Evolutionary conservation across 2,329 filamentous ascomycete genomes (phyloP).

Genomic region (Cercospora zeae-maydis): DNA sequence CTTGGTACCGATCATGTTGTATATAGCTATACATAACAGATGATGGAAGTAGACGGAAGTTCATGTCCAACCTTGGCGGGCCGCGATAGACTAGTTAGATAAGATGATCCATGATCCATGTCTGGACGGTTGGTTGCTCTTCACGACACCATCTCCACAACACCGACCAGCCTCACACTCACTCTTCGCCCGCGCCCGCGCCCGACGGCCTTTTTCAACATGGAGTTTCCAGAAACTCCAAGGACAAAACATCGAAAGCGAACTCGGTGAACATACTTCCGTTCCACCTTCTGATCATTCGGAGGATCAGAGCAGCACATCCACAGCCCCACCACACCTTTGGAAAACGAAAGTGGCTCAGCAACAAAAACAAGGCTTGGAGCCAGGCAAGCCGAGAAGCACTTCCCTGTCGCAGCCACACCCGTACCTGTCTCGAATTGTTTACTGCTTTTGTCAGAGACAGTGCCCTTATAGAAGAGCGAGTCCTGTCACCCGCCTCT

Average conservation of each 20-base stretch:
- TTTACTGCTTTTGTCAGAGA: slow-evolving; percentile 16
- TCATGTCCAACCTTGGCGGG: background rate
- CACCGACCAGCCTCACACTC: background rate
- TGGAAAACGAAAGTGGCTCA: background rate
- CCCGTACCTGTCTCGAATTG: slow-evolving; percentile 10
- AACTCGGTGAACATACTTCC: background rate
- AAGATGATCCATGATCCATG: too few species aligned
- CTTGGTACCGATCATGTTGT: too few species aligned
- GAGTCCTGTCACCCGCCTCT: background rate
- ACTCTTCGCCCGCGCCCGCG: background rate
- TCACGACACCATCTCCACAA: background rate
- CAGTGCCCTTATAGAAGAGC: slow-evolving; percentile 7
- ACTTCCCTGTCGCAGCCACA: background rate
- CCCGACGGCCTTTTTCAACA: background rate
- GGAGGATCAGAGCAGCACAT: background rate
- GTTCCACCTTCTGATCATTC: too few species aligned
- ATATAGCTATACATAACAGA: too few species aligned
- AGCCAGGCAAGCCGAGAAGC: slow-evolving; percentile 16
- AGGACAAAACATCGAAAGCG: background rate
- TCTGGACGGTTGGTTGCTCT: background rate
- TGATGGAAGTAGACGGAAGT: background rate
- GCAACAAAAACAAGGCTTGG: slow-evolving; percentile 12
- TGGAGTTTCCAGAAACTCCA: background rate
- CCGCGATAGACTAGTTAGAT: too few species aligned
- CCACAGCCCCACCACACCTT: background rate